Base-by-base conservation (phyloP, 1,139 yeast genomes). In the Candida tunisiensis region DNA sequence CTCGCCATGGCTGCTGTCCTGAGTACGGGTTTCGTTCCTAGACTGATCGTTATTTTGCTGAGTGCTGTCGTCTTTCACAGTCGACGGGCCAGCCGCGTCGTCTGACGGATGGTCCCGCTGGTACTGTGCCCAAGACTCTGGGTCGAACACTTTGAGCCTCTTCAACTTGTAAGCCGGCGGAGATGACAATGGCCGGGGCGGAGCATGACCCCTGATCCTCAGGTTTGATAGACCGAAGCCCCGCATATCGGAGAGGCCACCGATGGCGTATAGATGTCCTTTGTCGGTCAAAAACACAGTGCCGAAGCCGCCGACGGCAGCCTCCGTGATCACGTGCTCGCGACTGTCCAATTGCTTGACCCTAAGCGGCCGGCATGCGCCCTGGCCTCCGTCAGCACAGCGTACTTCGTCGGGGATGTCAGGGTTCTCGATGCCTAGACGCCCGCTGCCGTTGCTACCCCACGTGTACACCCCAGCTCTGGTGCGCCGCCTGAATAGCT, bases 241-340 rank as follows among this genome's bases (percentile, higher is more conserved):
- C 15, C 8, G 21, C 15, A 8, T 20, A 16, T 16, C 28, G 8
- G 25, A 21, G 9, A 42, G 23, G 8, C 37, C 40, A 8, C 50
- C 50, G 16, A 42, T 36, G 6, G 40, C 44, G 28, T 34, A 40
- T 8, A 45, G 28, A 11, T 34, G 27, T 6, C 49, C 47, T 13
- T 34, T 31, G 1, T 33, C 38, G 8, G 48, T 33, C 25, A 75
- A 49, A 1, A 77, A 51, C 25, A 71, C 68, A 39, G 74, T 70
- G n/a, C 74, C 62, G 41, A 60, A 74, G 1, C 91, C 91, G 21
- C 75, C 75, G 5, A 75, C 72, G 11, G 66, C 57, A 2, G 75
- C 53, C 40, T 72, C 79, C 4, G 65, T 55, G 6, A 73, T 49
- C 2, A 63, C 45, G 15, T n/a, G n/a, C n/a, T n/a, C n/a, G n/a